Evolutionary conservation across 257 asterid species (phyloP), one percentile per base, ranked within the genome.

Genomic region (Anisodus acutangulus): DNA sequence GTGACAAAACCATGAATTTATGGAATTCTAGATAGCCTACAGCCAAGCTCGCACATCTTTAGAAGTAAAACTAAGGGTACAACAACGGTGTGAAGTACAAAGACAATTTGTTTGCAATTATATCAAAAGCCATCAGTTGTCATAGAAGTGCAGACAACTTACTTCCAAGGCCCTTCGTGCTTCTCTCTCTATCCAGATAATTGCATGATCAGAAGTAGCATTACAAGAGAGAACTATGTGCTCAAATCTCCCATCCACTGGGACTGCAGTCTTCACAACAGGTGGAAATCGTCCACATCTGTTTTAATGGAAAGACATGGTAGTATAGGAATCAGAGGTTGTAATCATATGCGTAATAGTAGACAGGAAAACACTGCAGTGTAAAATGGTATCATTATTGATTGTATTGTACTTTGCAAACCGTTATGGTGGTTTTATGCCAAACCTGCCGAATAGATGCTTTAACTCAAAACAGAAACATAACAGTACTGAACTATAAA

Each of bases 201-300:
- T 90, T 86, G 95, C 98, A 85, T 95, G 97, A 82, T 95, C 98
- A 15, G 98, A 94, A 82, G 98, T 94, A 71, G 98, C 95, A 59
- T 95, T 94, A 80, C 97, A 94, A 47, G 97, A 94, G 68, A 95
- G 97, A 86, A 95, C 94, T 85, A 95, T 93, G 68, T 94, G 98
- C 93, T 95, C 98, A 66, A 95, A 95, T 86, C 97, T 93, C 85
- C 98, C 98, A 78, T 94, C 97, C 80, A 95, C 98, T 1, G 98
- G 98, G 66, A 95, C 97, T 4, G 98, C 97, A 37, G 94, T 95
- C 89, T 82, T 94, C 84, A 94, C 98, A 51, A 90, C 92, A 12
- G 98, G 98, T 10, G 98, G 97, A 51, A 84, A 90, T 87, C 97
- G 88, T 39, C 97, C 93, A 41, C 97, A 95, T 84, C 97, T 93